phyloP scores from a whole-genome alignment of 768 basidiomycete species.

The Lactarius hengduanensis region DNA sequence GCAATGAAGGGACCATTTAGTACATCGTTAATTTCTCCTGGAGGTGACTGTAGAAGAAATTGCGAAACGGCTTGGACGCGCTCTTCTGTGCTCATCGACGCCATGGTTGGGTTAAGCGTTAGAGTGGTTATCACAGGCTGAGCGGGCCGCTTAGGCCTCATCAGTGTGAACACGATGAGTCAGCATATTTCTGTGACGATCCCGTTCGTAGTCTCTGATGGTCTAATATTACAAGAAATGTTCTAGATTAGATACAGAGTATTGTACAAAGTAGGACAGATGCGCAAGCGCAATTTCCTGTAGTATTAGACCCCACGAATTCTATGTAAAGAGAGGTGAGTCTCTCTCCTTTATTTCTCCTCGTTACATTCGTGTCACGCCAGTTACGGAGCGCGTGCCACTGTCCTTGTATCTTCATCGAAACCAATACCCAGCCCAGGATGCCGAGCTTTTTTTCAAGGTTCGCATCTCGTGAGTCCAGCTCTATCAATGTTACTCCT shows the following conservation, averaged over 20 bases:
- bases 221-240: too few relatives aligned
- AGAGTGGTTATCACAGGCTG: neutral
- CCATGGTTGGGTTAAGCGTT: neutral
- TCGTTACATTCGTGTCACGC: too few relatives aligned
- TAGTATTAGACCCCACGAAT: too few relatives aligned
- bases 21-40: constrained; percentile 96
- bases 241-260: too few relatives aligned
- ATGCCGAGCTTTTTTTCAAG: neutral
- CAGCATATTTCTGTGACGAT: too few relatives aligned
- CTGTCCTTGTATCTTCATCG: neutral
- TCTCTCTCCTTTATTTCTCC: too few relatives aligned
- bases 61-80: constrained; percentile 70
- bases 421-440: neutral
- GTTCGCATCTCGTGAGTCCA: neutral
- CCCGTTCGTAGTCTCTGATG: too few relatives aligned
- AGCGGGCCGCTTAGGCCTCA: neutral
- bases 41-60: constrained; percentile 87
- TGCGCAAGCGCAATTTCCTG: too few relatives aligned
- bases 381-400: neutral
- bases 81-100: constrained; percentile 56
- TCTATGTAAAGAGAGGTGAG: too few relatives aligned
- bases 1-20: constrained; percentile 62
- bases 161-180: too few relatives aligned
- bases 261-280: too few relatives aligned
- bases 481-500: neutral